These are phyloP conservation scores for Wickerhamomyces rabaulensis DNA, from an alignment of 805 yeast species.

Conservation along the genomic window DNA sequence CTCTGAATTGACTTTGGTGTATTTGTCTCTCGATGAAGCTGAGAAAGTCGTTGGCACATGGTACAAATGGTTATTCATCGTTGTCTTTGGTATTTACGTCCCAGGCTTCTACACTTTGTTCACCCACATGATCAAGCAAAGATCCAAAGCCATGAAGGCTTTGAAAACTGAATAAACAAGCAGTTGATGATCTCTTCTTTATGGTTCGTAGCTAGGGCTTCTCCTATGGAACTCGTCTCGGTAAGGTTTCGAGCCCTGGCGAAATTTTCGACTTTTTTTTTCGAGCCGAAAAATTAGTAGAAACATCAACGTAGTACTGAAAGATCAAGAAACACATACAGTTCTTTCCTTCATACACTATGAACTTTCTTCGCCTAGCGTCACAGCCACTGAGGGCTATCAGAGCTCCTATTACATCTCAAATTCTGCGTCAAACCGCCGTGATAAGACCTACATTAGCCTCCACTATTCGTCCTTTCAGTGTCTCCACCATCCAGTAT, in stretches of 20 bases:
- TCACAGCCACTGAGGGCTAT: not conserved
- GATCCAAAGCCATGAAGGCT: slow-evolving; percentile 65
- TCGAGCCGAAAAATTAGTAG: not conserved
- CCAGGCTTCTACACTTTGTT: slow-evolving; percentile 87
- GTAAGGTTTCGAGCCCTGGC: not conserved
- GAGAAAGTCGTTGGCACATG: slow-evolving; percentile 39
- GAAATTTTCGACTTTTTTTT: not conserved
- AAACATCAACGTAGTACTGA: not conserved
- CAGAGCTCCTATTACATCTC: not conserved
- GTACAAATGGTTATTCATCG: slow-evolving; percentile 52
- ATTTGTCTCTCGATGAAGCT: slow-evolving; percentile 70
- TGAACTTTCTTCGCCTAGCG: not conserved
- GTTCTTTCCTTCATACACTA: not conserved
- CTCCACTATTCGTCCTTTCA: not conserved
- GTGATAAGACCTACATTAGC: not conserved
- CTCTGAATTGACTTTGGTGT: slow-evolving; percentile 69
- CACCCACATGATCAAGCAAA: slow-evolving; percentile 84
- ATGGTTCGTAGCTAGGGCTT: no score
- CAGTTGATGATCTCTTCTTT: not conserved
- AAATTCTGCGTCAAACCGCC: not conserved
- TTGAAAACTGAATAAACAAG: slow-evolving; percentile 12
- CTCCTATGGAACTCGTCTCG: not conserved
- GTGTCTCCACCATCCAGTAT: not conserved
- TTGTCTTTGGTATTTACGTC: slow-evolving; percentile 58
- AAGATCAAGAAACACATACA: not conserved